Evolutionary conservation across 805 yeast genomes (phyloP).

Genomic region (Ogataea corticis): DNA sequence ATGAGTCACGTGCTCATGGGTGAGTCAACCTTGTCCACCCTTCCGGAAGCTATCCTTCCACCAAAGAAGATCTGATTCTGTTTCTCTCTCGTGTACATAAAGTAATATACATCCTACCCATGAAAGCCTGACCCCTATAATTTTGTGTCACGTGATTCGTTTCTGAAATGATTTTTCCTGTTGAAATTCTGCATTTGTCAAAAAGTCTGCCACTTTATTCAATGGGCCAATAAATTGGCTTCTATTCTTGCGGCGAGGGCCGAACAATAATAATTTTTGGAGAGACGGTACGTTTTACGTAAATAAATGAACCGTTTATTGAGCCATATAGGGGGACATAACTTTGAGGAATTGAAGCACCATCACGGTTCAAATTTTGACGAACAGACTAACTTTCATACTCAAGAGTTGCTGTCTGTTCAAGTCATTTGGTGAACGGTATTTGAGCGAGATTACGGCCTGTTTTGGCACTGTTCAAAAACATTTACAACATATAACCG

Average conservation of each 20-base stretch:
- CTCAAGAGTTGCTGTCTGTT: too few relatives aligned
- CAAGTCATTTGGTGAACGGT: too few relatives aligned
- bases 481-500: too few relatives aligned
- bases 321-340: neutral
- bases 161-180: neutral
- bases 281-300: conserved; percentile 1
- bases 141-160: conserved; percentile 1
- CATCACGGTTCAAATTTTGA: too few relatives aligned
- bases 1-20: conserved; percentile 25
- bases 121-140: too few relatives aligned
- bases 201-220: neutral
- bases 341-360: too few relatives aligned
- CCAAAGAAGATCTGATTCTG: conserved; percentile 8
- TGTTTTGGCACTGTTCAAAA: too few relatives aligned
- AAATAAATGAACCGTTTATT: neutral
- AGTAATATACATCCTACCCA: neutral
- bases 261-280: neutral
- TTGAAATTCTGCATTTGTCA: neutral
- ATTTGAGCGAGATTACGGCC: too few relatives aligned
- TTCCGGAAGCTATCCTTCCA: conserved; percentile 23
- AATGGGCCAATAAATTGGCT: neutral
- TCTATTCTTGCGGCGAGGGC: neutral
- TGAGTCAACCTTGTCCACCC: conserved; percentile 16
- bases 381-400: too few relatives aligned
- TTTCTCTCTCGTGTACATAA: conserved; percentile 1